Evolutionary conservation across 164 flowering plant genomes (phyloP).

Genomic region (Chloranthus sessilifolius): DNA sequence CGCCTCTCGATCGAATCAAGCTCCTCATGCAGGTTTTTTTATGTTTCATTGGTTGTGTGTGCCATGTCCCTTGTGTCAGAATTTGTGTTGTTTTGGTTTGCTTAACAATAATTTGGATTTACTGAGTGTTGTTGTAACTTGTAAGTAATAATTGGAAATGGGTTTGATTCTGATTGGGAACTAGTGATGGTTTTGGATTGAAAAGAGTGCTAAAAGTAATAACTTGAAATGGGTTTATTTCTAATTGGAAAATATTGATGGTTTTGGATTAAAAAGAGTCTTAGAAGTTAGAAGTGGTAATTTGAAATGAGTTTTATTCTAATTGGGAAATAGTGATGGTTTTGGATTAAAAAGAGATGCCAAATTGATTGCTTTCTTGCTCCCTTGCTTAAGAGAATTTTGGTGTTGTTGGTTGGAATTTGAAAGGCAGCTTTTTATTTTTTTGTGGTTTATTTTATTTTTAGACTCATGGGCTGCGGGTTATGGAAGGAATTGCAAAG

Average conservation of each 20-base stretch:
- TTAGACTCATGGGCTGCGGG: slow-evolving; percentile 88
- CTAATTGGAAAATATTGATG: not conserved
- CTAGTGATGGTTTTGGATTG: not conserved
- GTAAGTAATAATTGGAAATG: not conserved
- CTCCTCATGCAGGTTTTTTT: slow-evolving; percentile 76
- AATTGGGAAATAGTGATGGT: too few species aligned
- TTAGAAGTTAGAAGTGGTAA: too few species aligned
- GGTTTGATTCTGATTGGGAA: not conserved
- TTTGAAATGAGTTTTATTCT: too few species aligned
- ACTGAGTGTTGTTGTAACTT: not conserved
- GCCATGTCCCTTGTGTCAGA: not conserved
- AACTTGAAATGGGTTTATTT: slow-evolving; percentile 5
- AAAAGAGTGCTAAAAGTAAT: not conserved
- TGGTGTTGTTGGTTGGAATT: too few species aligned
- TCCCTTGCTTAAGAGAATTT: too few species aligned
- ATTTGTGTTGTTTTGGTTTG: not conserved
- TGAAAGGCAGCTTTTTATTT: too few species aligned
- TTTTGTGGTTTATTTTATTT: slow-evolving; percentile 7
- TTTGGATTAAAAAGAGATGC: too few species aligned
- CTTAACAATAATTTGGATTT: too few species aligned
- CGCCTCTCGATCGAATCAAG: slow-evolving; percentile 88
- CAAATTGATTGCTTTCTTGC: too few species aligned
- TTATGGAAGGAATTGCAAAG: slow-evolving; percentile 68
- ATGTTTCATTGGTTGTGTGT: not conserved
- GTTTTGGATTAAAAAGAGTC: not conserved